Evolutionary conservation across 169 alveolate species (phyloP), one percentile per base, ranked within the genome.

Genomic region (Plasmodium malariae): DNA sequence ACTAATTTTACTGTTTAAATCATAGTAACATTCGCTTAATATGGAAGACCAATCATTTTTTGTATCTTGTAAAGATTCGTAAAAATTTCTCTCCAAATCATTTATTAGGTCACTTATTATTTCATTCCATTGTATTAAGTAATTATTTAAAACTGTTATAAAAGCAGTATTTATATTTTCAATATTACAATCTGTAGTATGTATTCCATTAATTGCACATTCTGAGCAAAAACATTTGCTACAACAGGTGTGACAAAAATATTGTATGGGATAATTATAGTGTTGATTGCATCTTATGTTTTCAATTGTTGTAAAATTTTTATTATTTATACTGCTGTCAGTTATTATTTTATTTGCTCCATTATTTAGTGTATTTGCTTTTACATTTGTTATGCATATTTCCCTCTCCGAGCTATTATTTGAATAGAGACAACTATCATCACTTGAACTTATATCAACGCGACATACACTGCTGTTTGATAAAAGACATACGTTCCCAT

Each of bases 231-330:
- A 92, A 63, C 96, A 94, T 37, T 85, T 88, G 34, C 49, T 57
- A 71, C 74, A 74, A 83, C 96, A 94, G 14, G 92, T 93, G 55
- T 92, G 94, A 57, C 96, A 94, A 73, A 86, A 94, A 86, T 94
- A 94, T 69, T 94, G 96, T 32, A 94, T 94, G n/a, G 96, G 96
- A 62, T 92, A 91, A 63, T 86, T 83, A 91, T 60, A 94, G 74
- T 94, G 96, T 54, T 94, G 92, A 17, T 92, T 92, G 54, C 96
- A 94, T 57, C 96, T 88, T 17, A 93, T 87, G 54, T 94, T 94
- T 87, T 94, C 95, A 28, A 94, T 87, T 26, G 74, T 69, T n/a
- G 94, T 83, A 57, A 83, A 63, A 17, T 28, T 37, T 51, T 34
- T 68, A 83, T 37, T 83, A 67, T 49, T 68, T 45, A 83, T 5